Conservation (phyloP, 208 protist species). For the Wallacemonas rigidus region DNA sequence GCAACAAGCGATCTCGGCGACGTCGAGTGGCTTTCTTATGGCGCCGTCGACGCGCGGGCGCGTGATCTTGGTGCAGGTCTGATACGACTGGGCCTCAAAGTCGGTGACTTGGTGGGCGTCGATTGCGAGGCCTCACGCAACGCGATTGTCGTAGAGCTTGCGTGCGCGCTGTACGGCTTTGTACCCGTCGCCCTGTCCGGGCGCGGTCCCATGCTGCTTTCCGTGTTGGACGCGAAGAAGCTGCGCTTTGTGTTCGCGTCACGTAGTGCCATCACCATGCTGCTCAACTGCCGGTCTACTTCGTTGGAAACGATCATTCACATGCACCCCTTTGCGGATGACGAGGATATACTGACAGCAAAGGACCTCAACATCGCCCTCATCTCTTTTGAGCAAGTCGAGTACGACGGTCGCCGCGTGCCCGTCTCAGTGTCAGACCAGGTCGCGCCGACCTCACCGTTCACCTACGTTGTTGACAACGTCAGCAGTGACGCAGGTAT, state of each 20-base stretch:
- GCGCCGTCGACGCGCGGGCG: constrained; percentile 57
- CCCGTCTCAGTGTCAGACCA: constrained; percentile 20
- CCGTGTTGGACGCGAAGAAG: constrained; percentile 74
- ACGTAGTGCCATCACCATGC: constrained; percentile 53
- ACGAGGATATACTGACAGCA: constrained; percentile 55
- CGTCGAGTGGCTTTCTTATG: constrained; percentile 76
- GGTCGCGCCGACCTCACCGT: constrained; percentile 29
- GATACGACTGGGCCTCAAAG: constrained; percentile 45
- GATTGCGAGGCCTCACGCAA: constrained; percentile 64
- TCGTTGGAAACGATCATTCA: constrained; percentile 75
- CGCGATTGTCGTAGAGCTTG: constrained; percentile 67
- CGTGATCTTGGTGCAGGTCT: constrained; percentile 77
- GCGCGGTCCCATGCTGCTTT: constrained; percentile 49
- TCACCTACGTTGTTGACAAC: constrained; percentile 74
- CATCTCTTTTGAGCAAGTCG: constrained; percentile 62
- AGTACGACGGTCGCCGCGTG: constrained; percentile 53
- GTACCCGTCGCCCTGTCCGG: constrained; percentile 71
- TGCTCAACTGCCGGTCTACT: constrained; percentile 80
- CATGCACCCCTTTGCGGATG: constrained; percentile 56
- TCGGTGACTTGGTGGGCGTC: constrained; percentile 82
- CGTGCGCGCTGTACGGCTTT: constrained; percentile 72
- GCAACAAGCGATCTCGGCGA: constrained; percentile 45
- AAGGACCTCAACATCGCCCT: constrained; percentile 85
- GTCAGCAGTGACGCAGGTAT: constrained; percentile 28
- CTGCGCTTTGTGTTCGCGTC: constrained; percentile 71